Evolutionary conservation across 306 rosid genomes (phyloP).

Genomic region (Rosa lucieae): DNA sequence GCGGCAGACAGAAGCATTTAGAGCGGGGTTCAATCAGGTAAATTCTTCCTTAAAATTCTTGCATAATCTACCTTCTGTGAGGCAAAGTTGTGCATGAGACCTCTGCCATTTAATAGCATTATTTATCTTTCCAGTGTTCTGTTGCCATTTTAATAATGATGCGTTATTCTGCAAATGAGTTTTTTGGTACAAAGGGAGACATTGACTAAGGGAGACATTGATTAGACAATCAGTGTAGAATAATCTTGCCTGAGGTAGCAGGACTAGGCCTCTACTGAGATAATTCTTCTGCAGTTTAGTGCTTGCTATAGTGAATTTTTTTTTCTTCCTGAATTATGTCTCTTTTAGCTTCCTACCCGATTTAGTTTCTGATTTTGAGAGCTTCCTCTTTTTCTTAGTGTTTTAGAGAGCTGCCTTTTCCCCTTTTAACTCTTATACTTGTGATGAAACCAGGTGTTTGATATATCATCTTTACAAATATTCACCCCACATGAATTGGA

Average conservation of each 20-base stretch:
- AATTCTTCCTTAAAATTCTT: not conserved
- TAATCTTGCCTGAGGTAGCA: too few species aligned
- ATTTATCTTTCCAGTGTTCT: not conserved
- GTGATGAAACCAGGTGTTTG: slow-evolving; percentile 71
- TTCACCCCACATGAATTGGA: slow-evolving; percentile 91
- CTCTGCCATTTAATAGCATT: not conserved
- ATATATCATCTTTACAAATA: slow-evolving; percentile 72
- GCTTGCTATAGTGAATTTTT: too few species aligned
- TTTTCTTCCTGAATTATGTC: too few species aligned
- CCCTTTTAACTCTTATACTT: not conserved
- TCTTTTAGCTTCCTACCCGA: too few species aligned
- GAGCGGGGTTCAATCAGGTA: slow-evolving; percentile 96
- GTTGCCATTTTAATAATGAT: not conserved
- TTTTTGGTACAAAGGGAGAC: not conserved
- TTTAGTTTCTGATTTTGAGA: too few species aligned
- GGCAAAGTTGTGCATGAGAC: not conserved
- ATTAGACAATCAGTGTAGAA: not conserved
- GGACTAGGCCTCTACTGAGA: too few species aligned
- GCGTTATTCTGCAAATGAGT: slow-evolving; percentile 2
- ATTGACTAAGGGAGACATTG: not conserved
- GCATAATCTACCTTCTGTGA: not conserved
- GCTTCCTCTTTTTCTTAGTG: too few species aligned
- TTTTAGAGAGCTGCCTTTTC: not conserved
- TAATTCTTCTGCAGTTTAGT: too few species aligned
- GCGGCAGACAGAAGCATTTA: slow-evolving; percentile 91